Base-by-base conservation (phyloP, 192 early-diverging fungal genomes). In the Kickxella alabastrina region DNA sequence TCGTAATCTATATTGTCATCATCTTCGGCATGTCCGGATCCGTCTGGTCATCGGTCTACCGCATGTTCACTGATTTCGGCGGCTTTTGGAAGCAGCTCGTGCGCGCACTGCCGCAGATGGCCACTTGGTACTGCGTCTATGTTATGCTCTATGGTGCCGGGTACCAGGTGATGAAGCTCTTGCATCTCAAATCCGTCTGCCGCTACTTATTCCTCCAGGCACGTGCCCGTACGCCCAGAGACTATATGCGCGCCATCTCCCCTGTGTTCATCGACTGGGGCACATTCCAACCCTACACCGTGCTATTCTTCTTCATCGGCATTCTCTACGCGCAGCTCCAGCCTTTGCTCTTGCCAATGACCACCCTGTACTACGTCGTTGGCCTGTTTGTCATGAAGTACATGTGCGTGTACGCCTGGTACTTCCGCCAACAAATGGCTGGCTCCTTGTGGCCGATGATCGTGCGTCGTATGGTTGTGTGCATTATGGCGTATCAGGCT, bases 111-210 rank as follows among this genome's bases (percentile, higher is more conserved):
- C 85, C 87, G n/a, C 73, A 83, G 26, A 79, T 89, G 49, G 79
- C 87, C 9, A 84, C 87, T 10, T 88, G 87, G 71, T 91, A 87
- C 79, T 79, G 84, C 36, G 87, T 87, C 22, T 86, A 84, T 59
- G 62, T 83, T 17, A 81, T 91, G 47, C 63, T 91, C 17, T 82
- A 88, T 47, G 85, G 86, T 6, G 80, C 87, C 36, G 84, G 79
- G 18, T 79, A 79, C 32, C 65, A 82, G 36, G 85, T 86, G 0
- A 41, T 85, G 31, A 83, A 86, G 64, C 65, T 91, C 22, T 50
- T 89, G 43, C 82, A 85, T 43, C 65, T 86, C 8, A 59, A 71
- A 18, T 79, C 84, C 22, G 55, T 85, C 19, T 85, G 85, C 49
- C 72, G 72, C 25, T 75, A 44, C 29, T 41, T 75, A 28, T 75